Evolutionary conservation across 192 early-diverging fungal species (phyloP), one percentile per base, ranked within the genome.

Genomic region (Umbelopsis sp.): DNA sequence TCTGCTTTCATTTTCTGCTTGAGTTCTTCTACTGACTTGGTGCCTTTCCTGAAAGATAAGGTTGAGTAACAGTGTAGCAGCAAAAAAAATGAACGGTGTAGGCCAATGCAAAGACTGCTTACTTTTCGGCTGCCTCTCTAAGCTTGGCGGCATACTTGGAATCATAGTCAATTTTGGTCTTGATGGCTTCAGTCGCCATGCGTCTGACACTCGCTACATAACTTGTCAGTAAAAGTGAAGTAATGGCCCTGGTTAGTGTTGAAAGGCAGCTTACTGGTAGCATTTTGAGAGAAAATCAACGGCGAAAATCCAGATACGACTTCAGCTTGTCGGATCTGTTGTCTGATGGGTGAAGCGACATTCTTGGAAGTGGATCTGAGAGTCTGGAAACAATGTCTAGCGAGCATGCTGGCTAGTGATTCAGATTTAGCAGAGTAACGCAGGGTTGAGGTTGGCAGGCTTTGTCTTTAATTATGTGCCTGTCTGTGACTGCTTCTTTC

Each of bases 141-240:
- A 80, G 64, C 46, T 80, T 80, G 41, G 73, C 74, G 20, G 74
- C 78, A 73, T 80, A 80, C 48, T 76, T 80, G 3, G 71, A 25
- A 46, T 80, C 78, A 66, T 75, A 75, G 49, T 72, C 65, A 47
- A 71, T 71, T 51, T 71, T 58, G 7, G 20, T 66, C 11, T 71
- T 30, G 13, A 45, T 27, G 10, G 70, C 66, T 22, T 74, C 73
- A 8, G 67, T 49, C 2, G 46, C 73, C 50, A 74, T 68, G 27
- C 45, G 67, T 18, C 67, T 74, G 27, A 64, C 45, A 33, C 53
- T 49, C 15, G 50, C 73, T 74, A 46, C 25, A 16, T 2, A 6
- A 2, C 33, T 61, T 15, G 33, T 11, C 27, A 41, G 37, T 41
- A 41, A 61, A 61, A 49, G 5, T 16, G 30, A 18, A 30, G 18